Evolutionary conservation across 805 yeast species (phyloP).

Genomic region (Ogataea dorogensis): DNA sequence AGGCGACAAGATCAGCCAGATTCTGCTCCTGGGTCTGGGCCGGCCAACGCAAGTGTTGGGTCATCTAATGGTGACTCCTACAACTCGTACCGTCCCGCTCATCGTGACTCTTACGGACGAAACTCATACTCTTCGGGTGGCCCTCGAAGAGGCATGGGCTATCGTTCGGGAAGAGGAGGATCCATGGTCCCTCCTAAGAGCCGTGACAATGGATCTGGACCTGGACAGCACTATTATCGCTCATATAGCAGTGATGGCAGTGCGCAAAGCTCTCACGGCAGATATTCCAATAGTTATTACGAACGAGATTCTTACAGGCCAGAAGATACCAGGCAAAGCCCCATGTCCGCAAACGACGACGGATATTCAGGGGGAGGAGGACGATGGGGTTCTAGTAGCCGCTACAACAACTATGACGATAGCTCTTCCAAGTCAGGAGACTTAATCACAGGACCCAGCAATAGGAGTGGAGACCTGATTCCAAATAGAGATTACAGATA

Average conservation of each 20-base stretch:
- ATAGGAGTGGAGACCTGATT: constrained; percentile 25
- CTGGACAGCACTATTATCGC: constrained; percentile 16
- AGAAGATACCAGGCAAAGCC: constrained; percentile 12
- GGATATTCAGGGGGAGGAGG: constrained; percentile 10
- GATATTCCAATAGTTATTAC: constrained; percentile 18
- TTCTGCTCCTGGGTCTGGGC: constrained; percentile 10
- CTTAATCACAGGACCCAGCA: constrained; percentile 19
- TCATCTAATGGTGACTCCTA: constrained; percentile 10
- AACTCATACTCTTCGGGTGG: constrained; percentile 14
- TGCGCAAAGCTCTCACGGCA: constrained; percentile 7
- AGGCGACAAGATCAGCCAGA: constrained; percentile 23
- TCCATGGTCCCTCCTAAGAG: constrained; percentile 6
- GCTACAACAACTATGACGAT: constrained; percentile 12
- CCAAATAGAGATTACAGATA: constrained; percentile 19
- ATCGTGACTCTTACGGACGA: constrained; percentile 17
- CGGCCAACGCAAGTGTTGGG: constrained; percentile 6
- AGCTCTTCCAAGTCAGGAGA: constrained; percentile 23
- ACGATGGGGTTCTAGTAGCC: constrained; percentile 8
- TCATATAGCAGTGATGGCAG: constrained; percentile 20
- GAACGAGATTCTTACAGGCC: constrained; percentile 22
- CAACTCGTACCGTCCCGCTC: constrained; percentile 16
- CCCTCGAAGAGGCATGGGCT: constrained; percentile 18
- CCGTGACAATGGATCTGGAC: constrained; percentile 5
- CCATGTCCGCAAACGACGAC: constrained; percentile 11
- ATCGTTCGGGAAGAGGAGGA: constrained; percentile 21